Base-by-base conservation (phyloP, 208 protist species). In the Phytomonas francai region DNA sequence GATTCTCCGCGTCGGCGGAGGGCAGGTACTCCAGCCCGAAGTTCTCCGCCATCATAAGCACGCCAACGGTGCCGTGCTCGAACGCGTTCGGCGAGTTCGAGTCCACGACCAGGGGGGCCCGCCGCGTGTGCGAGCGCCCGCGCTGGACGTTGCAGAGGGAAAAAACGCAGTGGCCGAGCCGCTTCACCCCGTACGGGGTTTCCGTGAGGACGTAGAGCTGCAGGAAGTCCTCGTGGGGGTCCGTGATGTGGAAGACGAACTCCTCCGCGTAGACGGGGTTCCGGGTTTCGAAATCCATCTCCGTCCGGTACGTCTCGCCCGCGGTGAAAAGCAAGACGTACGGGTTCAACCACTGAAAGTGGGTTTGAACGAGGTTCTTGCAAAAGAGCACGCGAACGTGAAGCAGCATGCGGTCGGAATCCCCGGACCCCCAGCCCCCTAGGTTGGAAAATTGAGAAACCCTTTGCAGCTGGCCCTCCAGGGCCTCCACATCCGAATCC, bases 261-360 rank as follows among this genome's bases (percentile, higher is more conserved):
- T 74, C 77, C 68, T 92, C 83, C 63, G 91, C 80, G 68, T 84
- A 95, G 62, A 59, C 65, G 22, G 89, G 89, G 57, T 84, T 73
- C 31, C 64, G 67, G 3, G 89, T 91, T 58, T 71, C 65, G 65
- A 91, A 87, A 29, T 77, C 74, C 27, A 81, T 65, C 30, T 71
- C 76, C 19, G 89, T 80, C 25, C 69, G 70, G 63, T 86, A 78
- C 62, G 86, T 87, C 68, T 84, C 81, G 49, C 68, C 59, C 22
- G 88, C 72, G 42, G 86, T 95, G 56, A 80, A 83, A 65, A 95
- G 82, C 66, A 89, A 73, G 63, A 95, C 73, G 62, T 89, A 95
- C 27, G 89, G 89, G 73, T 74, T 90, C 45, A 85, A 84, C 63
- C 65, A 39, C 51, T 73, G 68, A 56, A 61, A 61, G 3, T 59